phyloP scores from a whole-genome alignment of 2,329 filamentous ascomycete species.

The Fusarium sp. region DNA sequence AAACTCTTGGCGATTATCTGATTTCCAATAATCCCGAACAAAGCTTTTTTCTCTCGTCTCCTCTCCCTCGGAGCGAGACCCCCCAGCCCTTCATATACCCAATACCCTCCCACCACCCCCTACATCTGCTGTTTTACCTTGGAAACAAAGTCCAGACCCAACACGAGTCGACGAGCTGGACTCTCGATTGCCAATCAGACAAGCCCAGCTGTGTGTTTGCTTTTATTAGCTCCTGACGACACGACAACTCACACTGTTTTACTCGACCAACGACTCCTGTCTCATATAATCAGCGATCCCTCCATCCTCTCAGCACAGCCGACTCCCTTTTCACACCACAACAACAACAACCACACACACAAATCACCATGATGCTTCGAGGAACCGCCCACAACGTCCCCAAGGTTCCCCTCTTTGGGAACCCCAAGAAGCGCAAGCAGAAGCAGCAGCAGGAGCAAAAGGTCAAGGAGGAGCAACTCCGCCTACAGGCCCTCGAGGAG shows the following conservation, averaged over 20 bases:
- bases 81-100: conserved; percentile 26
- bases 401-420: conserved; percentile 39
- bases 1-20: conserved; percentile 6
- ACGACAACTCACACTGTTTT: conserved; percentile 31
- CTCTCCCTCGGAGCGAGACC: conserved; percentile 6
- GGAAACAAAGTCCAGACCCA: neutral
- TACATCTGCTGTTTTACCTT: conserved; percentile 17
- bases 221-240: conserved; percentile 14
- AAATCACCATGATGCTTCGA: conserved; percentile 34
- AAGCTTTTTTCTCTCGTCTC: neutral
- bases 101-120: conserved; percentile 13
- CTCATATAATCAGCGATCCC: conserved; percentile 12
- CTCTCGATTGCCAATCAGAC: conserved; percentile 27
- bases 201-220: conserved; percentile 32
- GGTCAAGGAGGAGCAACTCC: conserved; percentile 36
- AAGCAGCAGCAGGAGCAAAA: conserved; percentile 38
- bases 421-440: conserved; percentile 44
- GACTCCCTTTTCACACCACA: neutral
- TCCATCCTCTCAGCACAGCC: neutral
- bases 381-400: conserved; percentile 33
- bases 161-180: conserved; percentile 29
- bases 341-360: neutral
- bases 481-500: conserved; percentile 42
- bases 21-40: neutral
- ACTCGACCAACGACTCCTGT: conserved; percentile 25